Percentiles rank a stretch among this genome's conserved stretches.
These are phyloP conservation scores for Gastrodia elata DNA, from an alignment of 106 monocot species.

Conservation along the genomic window DNA sequence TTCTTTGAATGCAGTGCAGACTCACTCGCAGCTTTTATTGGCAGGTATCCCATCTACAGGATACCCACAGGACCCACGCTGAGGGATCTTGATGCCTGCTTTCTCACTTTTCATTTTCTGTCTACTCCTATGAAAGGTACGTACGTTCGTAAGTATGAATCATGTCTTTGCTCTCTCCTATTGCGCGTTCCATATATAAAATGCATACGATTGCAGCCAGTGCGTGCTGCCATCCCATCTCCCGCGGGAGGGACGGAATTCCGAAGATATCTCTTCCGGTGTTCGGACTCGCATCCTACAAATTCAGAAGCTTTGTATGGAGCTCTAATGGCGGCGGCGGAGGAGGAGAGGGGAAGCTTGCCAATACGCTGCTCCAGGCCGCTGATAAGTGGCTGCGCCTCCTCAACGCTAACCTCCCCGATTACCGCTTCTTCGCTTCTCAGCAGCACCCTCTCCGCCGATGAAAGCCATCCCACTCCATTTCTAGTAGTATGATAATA, in stretches of 20 bases:
- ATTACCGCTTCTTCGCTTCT: slow-evolving; percentile 40
- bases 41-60: slow-evolving; percentile 79
- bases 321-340: slow-evolving; percentile 23
- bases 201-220: background rate
- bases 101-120: slow-evolving; percentile 74
- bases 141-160: no score
- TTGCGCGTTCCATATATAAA: background rate
- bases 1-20: background rate
- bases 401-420: slow-evolving; percentile 37
- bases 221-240: slow-evolving; percentile 10
- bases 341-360: slow-evolving; percentile 16
- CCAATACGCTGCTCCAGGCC: slow-evolving; percentile 28
- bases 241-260: slow-evolving; percentile 10
- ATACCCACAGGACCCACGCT: slow-evolving; percentile 65
- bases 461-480: no score
- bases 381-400: slow-evolving; percentile 43
- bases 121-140: slow-evolving; percentile 44
- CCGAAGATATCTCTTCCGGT: slow-evolving; percentile 40
- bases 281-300: slow-evolving; percentile 55
- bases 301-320: slow-evolving; percentile 41
- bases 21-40: background rate
- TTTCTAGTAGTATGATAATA: no score
- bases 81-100: slow-evolving; percentile 70
- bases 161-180: background rate
- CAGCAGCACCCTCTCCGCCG: background rate